Evolutionary conservation across 2,329 filamentous ascomycete species (phyloP).

Genomic region (Cladophialophora psammophila): DNA sequence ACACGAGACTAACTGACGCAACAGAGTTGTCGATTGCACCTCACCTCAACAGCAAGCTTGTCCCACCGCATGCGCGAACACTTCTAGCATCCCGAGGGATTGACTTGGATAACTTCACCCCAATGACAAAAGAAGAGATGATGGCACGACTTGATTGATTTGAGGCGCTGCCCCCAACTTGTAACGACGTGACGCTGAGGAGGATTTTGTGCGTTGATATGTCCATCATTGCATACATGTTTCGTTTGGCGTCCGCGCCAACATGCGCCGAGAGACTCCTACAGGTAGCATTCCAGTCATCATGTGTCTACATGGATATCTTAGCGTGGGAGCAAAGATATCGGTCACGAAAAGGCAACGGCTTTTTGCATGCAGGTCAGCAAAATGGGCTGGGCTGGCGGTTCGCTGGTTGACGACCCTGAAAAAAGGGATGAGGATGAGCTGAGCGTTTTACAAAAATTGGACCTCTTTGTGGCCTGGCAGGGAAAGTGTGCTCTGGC

Average conservation of each 20-base stretch:
- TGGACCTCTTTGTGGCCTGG: conserved; percentile 31
- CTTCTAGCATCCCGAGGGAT: conserved; percentile 78
- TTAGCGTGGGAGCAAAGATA: conserved; percentile 31
- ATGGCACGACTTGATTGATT: conserved; percentile 94
- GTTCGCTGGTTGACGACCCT: conserved; percentile 24
- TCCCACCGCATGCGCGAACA: conserved; percentile 81
- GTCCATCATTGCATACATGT: conserved; percentile 37
- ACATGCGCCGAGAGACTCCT: conserved; percentile 29
- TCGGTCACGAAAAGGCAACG: conserved; percentile 30
- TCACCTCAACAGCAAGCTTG: conserved; percentile 83
- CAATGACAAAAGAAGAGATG: conserved; percentile 93
- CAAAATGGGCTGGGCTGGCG: conserved; percentile 29
- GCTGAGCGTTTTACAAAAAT: conserved; percentile 32
- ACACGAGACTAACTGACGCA: conserved; percentile 31
- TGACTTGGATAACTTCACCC: conserved; percentile 92
- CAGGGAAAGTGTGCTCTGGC: conserved; percentile 32
- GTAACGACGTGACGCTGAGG: conserved; percentile 50
- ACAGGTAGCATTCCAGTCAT: conserved; percentile 43
- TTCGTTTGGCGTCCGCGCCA: conserved; percentile 27
- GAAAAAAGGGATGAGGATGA: conserved; percentile 30
- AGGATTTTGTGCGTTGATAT: conserved; percentile 44
- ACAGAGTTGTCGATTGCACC: conserved; percentile 95
- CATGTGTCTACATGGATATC: conserved; percentile 40
- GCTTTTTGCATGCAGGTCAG: conserved; percentile 33
- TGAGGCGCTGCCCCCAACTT: conserved; percentile 42